These are phyloP conservation scores for Tarenaya hassleriana DNA, from an alignment of 345 rosid species.

Conservation along the genomic window DNA sequence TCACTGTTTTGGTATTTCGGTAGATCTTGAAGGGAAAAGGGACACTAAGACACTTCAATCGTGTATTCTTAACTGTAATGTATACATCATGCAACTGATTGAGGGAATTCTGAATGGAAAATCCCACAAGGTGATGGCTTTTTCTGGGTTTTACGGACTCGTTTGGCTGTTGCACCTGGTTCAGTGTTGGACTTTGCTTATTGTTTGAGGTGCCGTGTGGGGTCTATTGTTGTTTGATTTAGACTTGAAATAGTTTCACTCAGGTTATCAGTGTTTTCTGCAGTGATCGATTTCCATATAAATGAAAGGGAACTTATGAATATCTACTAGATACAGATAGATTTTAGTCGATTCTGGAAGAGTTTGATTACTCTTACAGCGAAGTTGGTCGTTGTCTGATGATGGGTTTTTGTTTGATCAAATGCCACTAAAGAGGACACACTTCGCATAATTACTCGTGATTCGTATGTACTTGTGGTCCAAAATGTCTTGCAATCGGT, in stretches of 20 bases:
- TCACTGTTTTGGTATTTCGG: neutral
- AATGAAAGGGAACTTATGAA: neutral
- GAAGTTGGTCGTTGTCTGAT: neutral
- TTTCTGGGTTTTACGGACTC: neutral
- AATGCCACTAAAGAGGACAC: neutral
- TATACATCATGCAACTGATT: neutral
- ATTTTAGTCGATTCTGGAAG: too few relatives aligned
- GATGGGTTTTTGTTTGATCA: too few relatives aligned
- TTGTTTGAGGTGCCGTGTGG: neutral
- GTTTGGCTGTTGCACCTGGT: too few relatives aligned
- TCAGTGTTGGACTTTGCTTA: neutral
- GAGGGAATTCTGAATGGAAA: neutral
- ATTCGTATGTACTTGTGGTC: neutral
- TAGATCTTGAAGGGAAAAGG: neutral
- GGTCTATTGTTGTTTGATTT: slow-evolving; percentile 4
- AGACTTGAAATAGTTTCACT: neutral
- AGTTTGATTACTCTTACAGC: too few relatives aligned
- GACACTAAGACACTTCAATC: neutral
- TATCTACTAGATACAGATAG: too few relatives aligned
- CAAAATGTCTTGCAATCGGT: neutral
- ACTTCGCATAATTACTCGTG: neutral
- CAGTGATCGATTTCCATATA: too few relatives aligned
- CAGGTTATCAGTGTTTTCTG: neutral
- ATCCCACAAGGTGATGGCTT: slow-evolving; percentile 2
- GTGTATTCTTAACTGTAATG: slow-evolving; percentile 3